These are phyloP conservation scores for Aspergillus brunneoviolaceus DNA, from an alignment of 2,329 filamentous ascomycete species.

Conservation along the genomic window DNA sequence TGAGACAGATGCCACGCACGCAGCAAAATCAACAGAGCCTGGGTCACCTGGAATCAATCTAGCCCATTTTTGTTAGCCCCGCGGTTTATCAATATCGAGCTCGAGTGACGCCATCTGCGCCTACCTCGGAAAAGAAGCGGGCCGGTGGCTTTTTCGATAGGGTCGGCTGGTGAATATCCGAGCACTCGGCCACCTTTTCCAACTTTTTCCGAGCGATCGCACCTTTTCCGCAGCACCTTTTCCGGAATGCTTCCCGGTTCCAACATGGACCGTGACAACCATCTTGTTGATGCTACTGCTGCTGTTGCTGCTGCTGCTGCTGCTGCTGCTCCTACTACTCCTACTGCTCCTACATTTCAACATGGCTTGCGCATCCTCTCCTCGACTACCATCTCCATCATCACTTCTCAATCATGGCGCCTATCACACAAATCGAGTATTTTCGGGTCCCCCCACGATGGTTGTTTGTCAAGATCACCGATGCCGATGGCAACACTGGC, in stretches of 20 bases:
- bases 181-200: too few relatives aligned
- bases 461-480: constrained; percentile 5
- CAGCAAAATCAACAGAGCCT: too few relatives aligned
- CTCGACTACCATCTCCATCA: too few relatives aligned
- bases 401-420: not conserved
- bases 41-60: not conserved
- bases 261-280: not conserved
- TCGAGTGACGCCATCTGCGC: not conserved
- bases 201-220: not conserved
- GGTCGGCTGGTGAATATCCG: too few relatives aligned
- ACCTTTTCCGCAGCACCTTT: not conserved
- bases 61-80: not conserved
- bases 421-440: constrained; percentile 4
- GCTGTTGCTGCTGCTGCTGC: too few relatives aligned
- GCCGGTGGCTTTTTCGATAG: not conserved
- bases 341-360: too few relatives aligned
- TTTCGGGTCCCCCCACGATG: constrained; percentile 1
- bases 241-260: not conserved
- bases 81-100: not conserved
- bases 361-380: too few relatives aligned
- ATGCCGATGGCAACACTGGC: not conserved
- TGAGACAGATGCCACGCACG: not conserved
- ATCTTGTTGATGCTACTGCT: not conserved
- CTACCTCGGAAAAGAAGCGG: not conserved
- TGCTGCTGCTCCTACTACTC: too few relatives aligned